Conservation (phyloP, 306 rosid genomes). For the Rosa lucieae region DNA sequence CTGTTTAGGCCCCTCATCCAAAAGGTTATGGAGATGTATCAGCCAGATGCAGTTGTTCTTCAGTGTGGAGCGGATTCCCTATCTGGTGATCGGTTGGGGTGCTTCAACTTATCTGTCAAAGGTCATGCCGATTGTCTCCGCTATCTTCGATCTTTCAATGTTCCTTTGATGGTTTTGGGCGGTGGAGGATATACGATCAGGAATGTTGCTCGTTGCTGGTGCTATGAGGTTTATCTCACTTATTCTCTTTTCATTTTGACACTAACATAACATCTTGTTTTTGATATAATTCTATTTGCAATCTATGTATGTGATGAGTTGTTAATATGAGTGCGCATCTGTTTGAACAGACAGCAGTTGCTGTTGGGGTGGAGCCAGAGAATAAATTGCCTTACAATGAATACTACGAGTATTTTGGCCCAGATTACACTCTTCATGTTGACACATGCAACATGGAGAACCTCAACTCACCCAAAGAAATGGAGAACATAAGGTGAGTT, state of each 20-base stretch:
- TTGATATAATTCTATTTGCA: background rate
- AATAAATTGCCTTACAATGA: conserved; percentile 85
- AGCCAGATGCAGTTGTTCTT: conserved; percentile 87
- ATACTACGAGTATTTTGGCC: conserved; percentile 91
- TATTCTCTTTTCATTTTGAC: conserved; percentile 7
- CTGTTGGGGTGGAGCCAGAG: conserved; percentile 92
- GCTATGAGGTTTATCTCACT: conserved; percentile 65
- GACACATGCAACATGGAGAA: conserved; percentile 84
- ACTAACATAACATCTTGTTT: conserved; percentile 8
- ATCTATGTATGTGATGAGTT: background rate
- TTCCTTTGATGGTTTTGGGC: conserved; percentile 86
- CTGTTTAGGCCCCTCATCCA: conserved; percentile 70
- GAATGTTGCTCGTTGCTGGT: conserved; percentile 97
- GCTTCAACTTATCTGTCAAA: conserved; percentile 87
- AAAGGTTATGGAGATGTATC: conserved; percentile 82
- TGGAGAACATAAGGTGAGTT: conserved; percentile 79
- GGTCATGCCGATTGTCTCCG: conserved; percentile 95
- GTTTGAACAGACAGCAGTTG: conserved; percentile 79
- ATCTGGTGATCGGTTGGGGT: conserved; percentile 85
- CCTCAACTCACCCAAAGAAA: conserved; percentile 69
- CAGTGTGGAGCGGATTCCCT: conserved; percentile 94
- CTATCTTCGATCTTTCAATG: conserved; percentile 74
- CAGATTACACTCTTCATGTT: conserved; percentile 75
- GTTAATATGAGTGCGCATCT: conserved; percentile 20
- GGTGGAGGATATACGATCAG: conserved; percentile 95